These are phyloP conservation scores for Serendipita sp. DNA, from an alignment of 768 basidiomycete species.

Conservation along the genomic window DNA sequence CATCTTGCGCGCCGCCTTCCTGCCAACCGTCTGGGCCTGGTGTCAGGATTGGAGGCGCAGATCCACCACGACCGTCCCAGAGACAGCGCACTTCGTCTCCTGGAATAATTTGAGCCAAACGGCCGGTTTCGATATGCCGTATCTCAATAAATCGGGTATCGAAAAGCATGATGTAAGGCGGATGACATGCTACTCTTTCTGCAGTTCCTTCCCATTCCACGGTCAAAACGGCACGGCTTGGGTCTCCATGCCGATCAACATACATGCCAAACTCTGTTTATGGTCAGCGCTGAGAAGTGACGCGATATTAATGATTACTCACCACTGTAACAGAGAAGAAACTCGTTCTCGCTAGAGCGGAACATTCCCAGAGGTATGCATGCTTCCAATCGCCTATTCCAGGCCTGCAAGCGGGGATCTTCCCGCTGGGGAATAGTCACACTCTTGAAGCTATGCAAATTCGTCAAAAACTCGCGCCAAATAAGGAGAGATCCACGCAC, in stretches of 20 bases:
- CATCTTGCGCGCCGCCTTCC: conserved; percentile 49
- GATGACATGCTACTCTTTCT: conserved; percentile 75
- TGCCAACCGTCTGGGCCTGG: conserved; percentile 32
- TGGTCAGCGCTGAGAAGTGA: background rate
- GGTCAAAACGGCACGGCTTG: conserved; percentile 47
- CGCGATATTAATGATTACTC: conserved; percentile 12
- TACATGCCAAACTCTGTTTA: conserved; percentile 72
- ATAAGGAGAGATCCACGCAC: conserved; percentile 29
- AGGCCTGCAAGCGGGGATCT: conserved; percentile 41
- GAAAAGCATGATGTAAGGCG: conserved; percentile 76
- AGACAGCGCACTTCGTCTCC: conserved; percentile 72
- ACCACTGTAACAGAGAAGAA: conserved; percentile 83
- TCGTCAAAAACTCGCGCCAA: background rate
- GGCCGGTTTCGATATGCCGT: conserved; percentile 64
- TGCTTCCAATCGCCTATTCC: conserved; percentile 68
- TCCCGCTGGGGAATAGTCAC: conserved; percentile 80
- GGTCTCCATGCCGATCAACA: conserved; percentile 83
- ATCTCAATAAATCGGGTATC: conserved; percentile 85
- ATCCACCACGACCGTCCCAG: conserved; percentile 65
- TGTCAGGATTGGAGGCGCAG: conserved; percentile 17
- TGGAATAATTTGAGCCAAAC: conserved; percentile 65
- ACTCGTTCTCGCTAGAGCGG: conserved; percentile 72
- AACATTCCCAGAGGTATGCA: conserved; percentile 82
- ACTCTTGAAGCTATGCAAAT: conserved; percentile 52
- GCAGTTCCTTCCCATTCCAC: conserved; percentile 94